Percentiles rank a stretch among this genome's conserved stretches.
Conservation (phyloP, 2,329 filamentous ascomycete species). For the Cercospora zeae-maydis region DNA sequence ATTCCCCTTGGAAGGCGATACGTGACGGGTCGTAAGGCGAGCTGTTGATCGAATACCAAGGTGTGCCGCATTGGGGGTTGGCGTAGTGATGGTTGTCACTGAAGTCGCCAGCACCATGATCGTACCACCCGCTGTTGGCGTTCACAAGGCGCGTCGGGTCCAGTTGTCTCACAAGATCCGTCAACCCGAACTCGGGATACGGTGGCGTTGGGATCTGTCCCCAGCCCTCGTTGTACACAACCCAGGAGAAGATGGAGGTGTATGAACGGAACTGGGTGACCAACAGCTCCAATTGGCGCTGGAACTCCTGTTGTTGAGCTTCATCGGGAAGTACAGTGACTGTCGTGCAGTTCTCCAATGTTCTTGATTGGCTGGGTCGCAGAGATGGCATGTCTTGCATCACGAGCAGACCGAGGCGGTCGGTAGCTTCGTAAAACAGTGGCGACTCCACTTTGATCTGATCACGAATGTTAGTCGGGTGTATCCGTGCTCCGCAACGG, state of each 20-base stretch:
- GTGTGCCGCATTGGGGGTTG: conserved; percentile 66
- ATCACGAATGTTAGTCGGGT: not conserved
- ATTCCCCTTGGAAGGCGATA: conserved; percentile 68
- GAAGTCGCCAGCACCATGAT: conserved; percentile 66
- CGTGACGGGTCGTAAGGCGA: conserved; percentile 56
- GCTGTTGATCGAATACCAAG: conserved; percentile 59
- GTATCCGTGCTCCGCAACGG: not conserved
- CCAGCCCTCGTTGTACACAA: conserved; percentile 72
- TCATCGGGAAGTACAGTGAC: conserved; percentile 38
- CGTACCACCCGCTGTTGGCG: conserved; percentile 62
- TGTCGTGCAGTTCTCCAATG: conserved; percentile 27
- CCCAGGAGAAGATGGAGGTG: conserved; percentile 63
- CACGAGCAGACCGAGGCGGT: conserved; percentile 62
- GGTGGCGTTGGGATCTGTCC: conserved; percentile 52
- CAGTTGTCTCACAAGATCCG: conserved; percentile 52
- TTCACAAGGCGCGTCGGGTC: conserved; percentile 65
- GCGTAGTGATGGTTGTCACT: conserved; percentile 70
- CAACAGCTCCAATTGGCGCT: conserved; percentile 59
- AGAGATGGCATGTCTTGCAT: conserved; percentile 71
- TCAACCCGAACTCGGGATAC: conserved; percentile 55
- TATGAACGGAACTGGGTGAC: conserved; percentile 62
- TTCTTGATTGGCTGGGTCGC: conserved; percentile 39
- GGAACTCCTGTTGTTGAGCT: conserved; percentile 61
- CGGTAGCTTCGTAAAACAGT: conserved; percentile 65
- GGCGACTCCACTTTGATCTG: conserved; percentile 63